phyloP scores from a whole-genome alignment of 2,329 filamentous ascomycete species.

The Phyllosticta citriasiana region DNA sequence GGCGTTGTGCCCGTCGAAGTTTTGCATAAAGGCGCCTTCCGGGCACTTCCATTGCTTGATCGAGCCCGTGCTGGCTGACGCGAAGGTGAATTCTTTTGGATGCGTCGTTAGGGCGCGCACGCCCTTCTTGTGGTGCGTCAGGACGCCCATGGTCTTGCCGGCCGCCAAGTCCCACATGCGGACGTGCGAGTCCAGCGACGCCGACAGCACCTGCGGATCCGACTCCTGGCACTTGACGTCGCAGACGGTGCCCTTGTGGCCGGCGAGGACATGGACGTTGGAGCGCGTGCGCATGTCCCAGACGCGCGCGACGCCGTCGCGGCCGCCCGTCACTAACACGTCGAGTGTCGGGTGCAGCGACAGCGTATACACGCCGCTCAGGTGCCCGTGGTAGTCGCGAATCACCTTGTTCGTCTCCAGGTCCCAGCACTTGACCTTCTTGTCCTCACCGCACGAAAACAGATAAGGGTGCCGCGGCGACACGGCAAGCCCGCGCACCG shows the following conservation, averaged over 20 bases:
- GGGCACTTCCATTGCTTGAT: constrained; percentile 99
- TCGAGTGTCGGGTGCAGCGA: constrained; percentile 91
- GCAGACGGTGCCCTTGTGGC: constrained; percentile 83
- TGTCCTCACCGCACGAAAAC: constrained; percentile 96
- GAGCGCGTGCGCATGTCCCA: constrained; percentile 98
- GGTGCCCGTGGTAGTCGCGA: constrained; percentile 90
- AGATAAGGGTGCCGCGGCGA: constrained; percentile 91
- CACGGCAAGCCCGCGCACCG: constrained; percentile 82
- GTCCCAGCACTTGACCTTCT: constrained; percentile 99
- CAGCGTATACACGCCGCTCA: constrained; percentile 91
- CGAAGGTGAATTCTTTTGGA: constrained; percentile 92
- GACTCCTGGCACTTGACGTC: constrained; percentile 90
- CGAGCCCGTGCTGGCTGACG: constrained; percentile 77
- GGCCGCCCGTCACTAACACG: constrained; percentile 85
- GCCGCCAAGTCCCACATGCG: constrained; percentile 93
- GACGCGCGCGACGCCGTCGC: constrained; percentile 87
- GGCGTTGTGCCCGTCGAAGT: constrained; percentile 91
- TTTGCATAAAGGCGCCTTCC: constrained; percentile 97
- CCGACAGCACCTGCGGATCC: constrained; percentile 88
- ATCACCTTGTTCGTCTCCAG: constrained; percentile 99
- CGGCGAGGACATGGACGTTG: constrained; percentile 87
- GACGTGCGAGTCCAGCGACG: constrained; percentile 85
- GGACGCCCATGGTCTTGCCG: constrained; percentile 87
- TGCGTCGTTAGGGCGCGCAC: constrained; percentile 77
- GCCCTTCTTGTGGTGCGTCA: constrained; percentile 98